A percentile compares a stretch with the other conserved stretches of the same genome.
Evolutionary conservation across 768 basidiomycete species (phyloP).

Genomic region (Boletus rubroflammeus): DNA sequence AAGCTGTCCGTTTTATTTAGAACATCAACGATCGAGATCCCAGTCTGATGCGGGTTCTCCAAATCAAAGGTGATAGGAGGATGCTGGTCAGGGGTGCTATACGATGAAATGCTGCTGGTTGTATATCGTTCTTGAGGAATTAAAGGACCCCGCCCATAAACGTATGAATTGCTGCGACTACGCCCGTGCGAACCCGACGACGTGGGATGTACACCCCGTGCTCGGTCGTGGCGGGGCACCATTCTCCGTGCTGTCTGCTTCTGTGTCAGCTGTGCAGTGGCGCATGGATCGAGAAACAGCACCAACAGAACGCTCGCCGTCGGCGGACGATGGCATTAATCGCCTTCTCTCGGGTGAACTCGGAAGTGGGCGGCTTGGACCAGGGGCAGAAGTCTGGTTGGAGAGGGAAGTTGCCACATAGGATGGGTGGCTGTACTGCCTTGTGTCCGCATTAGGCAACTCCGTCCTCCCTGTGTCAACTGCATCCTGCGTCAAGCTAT

Average conservation of each 20-base stretch:
- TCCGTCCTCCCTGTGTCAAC: conserved; percentile 9
- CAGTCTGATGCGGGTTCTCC: conserved; percentile 49
- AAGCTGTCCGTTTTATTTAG: conserved; percentile 47
- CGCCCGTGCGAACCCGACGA: conserved; percentile 1
- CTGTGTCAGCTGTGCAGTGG: conserved; percentile 16
- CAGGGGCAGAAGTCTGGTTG: conserved; percentile 3
- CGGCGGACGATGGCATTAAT: conserved; percentile 1
- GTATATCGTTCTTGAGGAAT: conserved; percentile 27
- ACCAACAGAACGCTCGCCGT: conserved; percentile 12
- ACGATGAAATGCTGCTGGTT: conserved; percentile 9
- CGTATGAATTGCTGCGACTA: not conserved
- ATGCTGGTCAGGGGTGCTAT: conserved; percentile 34
- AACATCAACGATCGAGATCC: conserved; percentile 60
- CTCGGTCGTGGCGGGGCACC: conserved; percentile 11
- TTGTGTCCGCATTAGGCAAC: not conserved
- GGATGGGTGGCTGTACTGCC: conserved; percentile 19
- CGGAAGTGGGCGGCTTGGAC: conserved; percentile 12
- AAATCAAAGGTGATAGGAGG: conserved; percentile 57
- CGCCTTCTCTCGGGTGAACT: conserved; percentile 23
- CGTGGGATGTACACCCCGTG: conserved; percentile 12
- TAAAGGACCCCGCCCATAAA: conserved; percentile 16
- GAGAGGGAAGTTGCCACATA: conserved; percentile 14
- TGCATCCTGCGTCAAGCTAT: not conserved
- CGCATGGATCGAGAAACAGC: conserved; percentile 3
- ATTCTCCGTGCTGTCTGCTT: conserved; percentile 19